Evolutionary conservation across 2,329 filamentous ascomycete genomes (phyloP).

Genomic region (Ophiostoma ulmi): DNA sequence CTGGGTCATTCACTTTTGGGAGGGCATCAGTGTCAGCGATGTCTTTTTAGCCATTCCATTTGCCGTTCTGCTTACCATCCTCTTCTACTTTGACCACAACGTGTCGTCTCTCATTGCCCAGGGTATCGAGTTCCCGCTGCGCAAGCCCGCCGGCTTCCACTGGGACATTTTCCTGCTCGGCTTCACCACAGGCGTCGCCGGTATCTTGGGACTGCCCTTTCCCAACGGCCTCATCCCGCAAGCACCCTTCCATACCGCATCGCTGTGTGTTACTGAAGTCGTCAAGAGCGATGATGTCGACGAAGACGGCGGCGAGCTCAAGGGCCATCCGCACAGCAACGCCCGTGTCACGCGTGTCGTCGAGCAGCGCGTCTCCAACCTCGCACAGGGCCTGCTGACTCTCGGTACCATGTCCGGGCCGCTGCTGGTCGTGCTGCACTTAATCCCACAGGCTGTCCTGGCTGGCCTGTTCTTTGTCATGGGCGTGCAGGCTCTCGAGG

Average conservation of each 20-base stretch:
- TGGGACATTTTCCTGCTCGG: slow-evolving; percentile 81
- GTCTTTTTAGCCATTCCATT: slow-evolving; percentile 85
- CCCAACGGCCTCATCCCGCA: slow-evolving; percentile 81
- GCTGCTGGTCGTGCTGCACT: slow-evolving; percentile 65
- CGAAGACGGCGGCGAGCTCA: slow-evolving; percentile 40
- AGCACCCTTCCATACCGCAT: slow-evolving; percentile 74
- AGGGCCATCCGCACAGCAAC: slow-evolving; percentile 42
- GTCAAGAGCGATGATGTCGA: slow-evolving; percentile 43
- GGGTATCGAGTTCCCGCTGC: slow-evolving; percentile 74
- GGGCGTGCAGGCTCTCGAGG: slow-evolving; percentile 71
- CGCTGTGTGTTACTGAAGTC: slow-evolving; percentile 65
- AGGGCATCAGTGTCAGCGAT: slow-evolving; percentile 60
- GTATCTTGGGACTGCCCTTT: slow-evolving; percentile 71
- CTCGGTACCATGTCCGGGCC: slow-evolving; percentile 75
- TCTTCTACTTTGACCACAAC: slow-evolving; percentile 90
- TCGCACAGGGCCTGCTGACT: slow-evolving; percentile 71
- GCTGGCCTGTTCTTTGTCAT: slow-evolving; percentile 81
- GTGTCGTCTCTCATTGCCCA: slow-evolving; percentile 79
- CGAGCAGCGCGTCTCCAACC: slow-evolving; percentile 73
- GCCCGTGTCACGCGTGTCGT: slow-evolving; percentile 58
- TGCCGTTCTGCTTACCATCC: slow-evolving; percentile 71
- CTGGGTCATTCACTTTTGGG: slow-evolving; percentile 81
- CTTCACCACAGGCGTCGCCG: slow-evolving; percentile 68
- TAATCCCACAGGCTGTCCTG: slow-evolving; percentile 74
- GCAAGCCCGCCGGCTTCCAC: slow-evolving; percentile 77